phyloP scores from a whole-genome alignment of 2,329 filamentous ascomycete species.

The Aschersonia sp. region DNA sequence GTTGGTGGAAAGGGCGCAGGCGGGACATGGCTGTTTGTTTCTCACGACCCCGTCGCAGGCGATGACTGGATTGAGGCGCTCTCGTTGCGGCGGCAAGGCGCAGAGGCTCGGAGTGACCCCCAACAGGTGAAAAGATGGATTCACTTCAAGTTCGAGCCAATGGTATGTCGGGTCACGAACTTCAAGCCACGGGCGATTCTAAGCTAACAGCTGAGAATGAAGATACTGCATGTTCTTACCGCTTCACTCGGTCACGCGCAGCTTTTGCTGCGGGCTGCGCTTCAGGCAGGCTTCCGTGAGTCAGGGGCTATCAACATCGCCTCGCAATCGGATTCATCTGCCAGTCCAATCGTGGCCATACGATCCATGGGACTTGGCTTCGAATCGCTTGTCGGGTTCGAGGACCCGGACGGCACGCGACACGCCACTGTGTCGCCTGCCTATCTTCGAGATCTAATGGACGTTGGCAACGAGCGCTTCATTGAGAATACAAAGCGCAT shows the following conservation, averaged over 20 bases:
- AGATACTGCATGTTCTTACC: conserved; percentile 83
- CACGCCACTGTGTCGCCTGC: conserved; percentile 43
- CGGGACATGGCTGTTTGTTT: conserved; percentile 76
- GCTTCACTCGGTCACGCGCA: conserved; percentile 65
- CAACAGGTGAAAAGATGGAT: conserved; percentile 34
- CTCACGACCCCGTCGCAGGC: conserved; percentile 48
- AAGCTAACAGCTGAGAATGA: neutral
- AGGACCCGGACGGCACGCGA: conserved; percentile 20
- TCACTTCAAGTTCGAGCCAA: conserved; percentile 87
- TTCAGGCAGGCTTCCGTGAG: conserved; percentile 78
- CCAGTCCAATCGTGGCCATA: conserved; percentile 65
- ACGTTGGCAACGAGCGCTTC: conserved; percentile 63
- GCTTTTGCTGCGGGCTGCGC: conserved; percentile 56
- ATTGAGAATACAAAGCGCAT: conserved; percentile 54
- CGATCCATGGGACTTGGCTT: conserved; percentile 71
- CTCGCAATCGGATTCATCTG: conserved; percentile 16
- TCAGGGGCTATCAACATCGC: conserved; percentile 64
- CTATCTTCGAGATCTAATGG: conserved; percentile 54
- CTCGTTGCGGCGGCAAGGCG: conserved; percentile 6
- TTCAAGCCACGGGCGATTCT: neutral
- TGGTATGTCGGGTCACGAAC: conserved; percentile 48
- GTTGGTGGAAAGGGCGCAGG: conserved; percentile 76
- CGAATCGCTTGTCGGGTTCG: conserved; percentile 62
- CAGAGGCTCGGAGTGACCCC: neutral
- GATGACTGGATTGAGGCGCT: conserved; percentile 17